Evolutionary conservation across 2,329 filamentous ascomycete genomes (phyloP).

Genomic region (Paracoccidioides lutzii): DNA sequence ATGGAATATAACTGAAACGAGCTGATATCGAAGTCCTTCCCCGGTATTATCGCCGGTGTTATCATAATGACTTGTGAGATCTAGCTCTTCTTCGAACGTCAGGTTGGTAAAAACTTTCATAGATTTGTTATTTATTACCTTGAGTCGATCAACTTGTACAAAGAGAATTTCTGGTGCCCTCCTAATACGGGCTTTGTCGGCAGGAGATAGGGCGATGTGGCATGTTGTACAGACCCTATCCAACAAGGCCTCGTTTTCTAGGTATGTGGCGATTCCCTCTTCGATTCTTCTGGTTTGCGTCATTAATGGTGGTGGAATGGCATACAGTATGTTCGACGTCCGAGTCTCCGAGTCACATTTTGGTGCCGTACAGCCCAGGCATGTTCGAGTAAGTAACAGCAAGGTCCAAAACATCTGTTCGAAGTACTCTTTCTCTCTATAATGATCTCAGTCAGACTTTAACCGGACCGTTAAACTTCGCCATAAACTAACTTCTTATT

Average conservation of each 20-base stretch:
- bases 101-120: conserved; percentile 2
- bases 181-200: conserved; percentile 4
- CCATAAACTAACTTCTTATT: neutral
- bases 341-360: neutral
- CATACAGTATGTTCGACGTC: neutral
- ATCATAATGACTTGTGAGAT: conserved; percentile 7
- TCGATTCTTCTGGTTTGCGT: neutral
- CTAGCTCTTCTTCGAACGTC: conserved; percentile 6
- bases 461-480: neutral
- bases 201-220: neutral
- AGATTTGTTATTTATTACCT: neutral
- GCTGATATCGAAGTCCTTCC: conserved; percentile 5
- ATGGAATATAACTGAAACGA: conserved; percentile 7
- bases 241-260: neutral
- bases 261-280: neutral
- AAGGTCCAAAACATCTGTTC: neutral
- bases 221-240: neutral
- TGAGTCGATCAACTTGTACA: conserved; percentile 7
- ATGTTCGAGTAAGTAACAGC: neutral
- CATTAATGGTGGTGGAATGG: neutral
- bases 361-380: neutral
- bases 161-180: conserved; percentile 10
- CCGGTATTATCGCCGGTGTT: neutral
- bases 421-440: neutral
- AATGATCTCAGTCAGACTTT: neutral